Percentiles rank a stretch among this genome's conserved stretches.
Conservation (phyloP, 2,329 filamentous ascomycete species). For the Trichophyton benhamiae region DNA sequence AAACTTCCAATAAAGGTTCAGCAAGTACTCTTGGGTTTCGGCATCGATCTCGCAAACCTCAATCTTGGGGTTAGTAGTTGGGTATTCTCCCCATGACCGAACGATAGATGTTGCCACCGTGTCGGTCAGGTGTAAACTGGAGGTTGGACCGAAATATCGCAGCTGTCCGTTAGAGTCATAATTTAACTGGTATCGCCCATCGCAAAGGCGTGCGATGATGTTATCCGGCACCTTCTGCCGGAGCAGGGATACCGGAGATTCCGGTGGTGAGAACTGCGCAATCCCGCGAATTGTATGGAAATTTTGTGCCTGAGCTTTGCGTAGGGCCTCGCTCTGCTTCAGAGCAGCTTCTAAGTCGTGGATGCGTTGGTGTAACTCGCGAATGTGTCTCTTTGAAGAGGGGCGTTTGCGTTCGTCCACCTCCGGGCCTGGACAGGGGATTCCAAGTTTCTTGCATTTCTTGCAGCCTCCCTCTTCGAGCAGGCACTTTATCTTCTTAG, state of each 20-base stretch:
- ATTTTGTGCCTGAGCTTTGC: background rate
- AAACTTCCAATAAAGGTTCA: constrained; percentile 10
- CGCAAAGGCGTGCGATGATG: constrained; percentile 6
- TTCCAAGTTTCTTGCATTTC: constrained; percentile 9
- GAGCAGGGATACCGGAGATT: constrained; percentile 2
- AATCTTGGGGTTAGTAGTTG: background rate
- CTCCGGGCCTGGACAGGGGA: constrained; percentile 7
- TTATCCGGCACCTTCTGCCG: background rate
- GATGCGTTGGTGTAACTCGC: constrained; percentile 11
- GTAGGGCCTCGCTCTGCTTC: constrained; percentile 4
- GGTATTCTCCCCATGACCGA: constrained; percentile 5
- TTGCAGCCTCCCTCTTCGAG: constrained; percentile 9
- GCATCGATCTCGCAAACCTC: constrained; percentile 5
- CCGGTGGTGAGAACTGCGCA: constrained; percentile 5
- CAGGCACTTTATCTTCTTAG: constrained; percentile 9
- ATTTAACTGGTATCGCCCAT: constrained; percentile 8
- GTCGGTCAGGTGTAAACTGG: constrained; percentile 7
- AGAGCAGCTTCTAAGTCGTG: constrained; percentile 11
- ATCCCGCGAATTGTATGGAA: constrained; percentile 5
- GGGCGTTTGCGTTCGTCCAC: constrained; percentile 11
- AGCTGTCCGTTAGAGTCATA: constrained; percentile 1
- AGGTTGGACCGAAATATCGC: constrained; percentile 7
- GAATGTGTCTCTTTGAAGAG: constrained; percentile 12
- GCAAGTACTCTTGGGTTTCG: constrained; percentile 8
- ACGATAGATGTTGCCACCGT: constrained; percentile 4